A percentile compares a stretch with the other conserved stretches of the same genome.
Conservation (phyloP, 176 grass and related monocot genomes). For the Oropetium thomaeum region DNA sequence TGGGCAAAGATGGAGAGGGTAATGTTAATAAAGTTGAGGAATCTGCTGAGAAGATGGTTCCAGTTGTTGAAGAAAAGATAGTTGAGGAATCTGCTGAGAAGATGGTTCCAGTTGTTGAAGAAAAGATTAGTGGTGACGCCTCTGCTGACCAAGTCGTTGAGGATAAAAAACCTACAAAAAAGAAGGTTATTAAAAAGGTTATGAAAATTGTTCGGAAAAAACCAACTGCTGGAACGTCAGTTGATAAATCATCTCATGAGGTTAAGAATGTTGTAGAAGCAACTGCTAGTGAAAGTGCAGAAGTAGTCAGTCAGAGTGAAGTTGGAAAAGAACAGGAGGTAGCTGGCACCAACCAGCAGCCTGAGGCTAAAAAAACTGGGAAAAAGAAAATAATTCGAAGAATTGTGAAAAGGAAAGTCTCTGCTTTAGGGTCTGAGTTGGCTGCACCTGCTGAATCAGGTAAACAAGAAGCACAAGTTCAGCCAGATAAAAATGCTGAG, state of each 20-base stretch:
- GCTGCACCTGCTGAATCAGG: slow-evolving; percentile 39
- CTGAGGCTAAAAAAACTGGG: slow-evolving; percentile 52
- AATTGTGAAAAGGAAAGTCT: slow-evolving; percentile 79
- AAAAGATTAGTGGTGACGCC: slow-evolving; percentile 26
- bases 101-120: slow-evolving; percentile 22
- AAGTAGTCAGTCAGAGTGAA: slow-evolving; percentile 17
- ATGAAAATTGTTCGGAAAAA: slow-evolving; percentile 72
- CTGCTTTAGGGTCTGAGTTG: slow-evolving; percentile 38
- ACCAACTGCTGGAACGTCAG: slow-evolving; percentile 33
- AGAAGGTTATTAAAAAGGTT: slow-evolving; percentile 91
- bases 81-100: slow-evolving; percentile 38
- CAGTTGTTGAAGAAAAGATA: slow-evolving; percentile 40
- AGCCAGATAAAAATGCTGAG: slow-evolving; percentile 53
- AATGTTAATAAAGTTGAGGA: slow-evolving; percentile 36
- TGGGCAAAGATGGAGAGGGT: slow-evolving; percentile 27
- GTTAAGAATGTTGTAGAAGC: slow-evolving; percentile 42
- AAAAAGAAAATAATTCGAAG: slow-evolving; percentile 97
- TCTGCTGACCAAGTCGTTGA: slow-evolving; percentile 36
- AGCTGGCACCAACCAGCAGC: slow-evolving; percentile 21
- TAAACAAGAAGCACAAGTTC: slow-evolving; percentile 38
- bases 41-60: slow-evolving; percentile 25
- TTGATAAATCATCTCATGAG: slow-evolving; percentile 47
- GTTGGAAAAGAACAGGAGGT: slow-evolving; percentile 38
- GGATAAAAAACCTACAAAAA: slow-evolving; percentile 68
- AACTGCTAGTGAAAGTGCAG: slow-evolving; percentile 35